Percentiles rank a stretch among this genome's conserved stretches.
These are phyloP conservation scores for Talaromyces trachyspermus DNA, from an alignment of 495 filamentous ascomycete genomes.

Conservation along the genomic window DNA sequence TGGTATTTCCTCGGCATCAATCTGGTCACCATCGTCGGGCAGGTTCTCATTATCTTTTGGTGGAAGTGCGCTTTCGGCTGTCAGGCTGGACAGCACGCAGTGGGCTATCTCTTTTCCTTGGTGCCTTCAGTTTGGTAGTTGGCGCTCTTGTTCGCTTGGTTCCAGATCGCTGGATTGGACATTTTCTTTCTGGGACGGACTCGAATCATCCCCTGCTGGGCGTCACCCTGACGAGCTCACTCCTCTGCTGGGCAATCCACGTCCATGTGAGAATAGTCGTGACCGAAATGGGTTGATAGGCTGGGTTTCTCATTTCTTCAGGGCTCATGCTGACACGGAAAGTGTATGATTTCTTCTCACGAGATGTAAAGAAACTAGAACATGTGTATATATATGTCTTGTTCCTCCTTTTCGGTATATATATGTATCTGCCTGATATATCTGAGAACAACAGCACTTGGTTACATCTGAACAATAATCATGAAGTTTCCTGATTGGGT, in stretches of 20 bases:
- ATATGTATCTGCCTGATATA: no score
- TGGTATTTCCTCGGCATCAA: constrained; percentile 82
- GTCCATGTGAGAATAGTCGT: not conserved
- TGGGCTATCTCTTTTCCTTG: constrained; percentile 73
- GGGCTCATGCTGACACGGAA: not conserved
- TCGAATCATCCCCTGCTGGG: no score
- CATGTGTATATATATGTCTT: not conserved
- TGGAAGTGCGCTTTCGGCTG: constrained; percentile 64
- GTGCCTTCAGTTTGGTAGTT: constrained; percentile 63
- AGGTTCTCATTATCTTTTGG: constrained; percentile 77
- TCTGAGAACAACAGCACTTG: no score
- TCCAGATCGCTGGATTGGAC: constrained; percentile 44
- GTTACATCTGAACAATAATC: no score
- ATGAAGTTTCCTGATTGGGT: no score
- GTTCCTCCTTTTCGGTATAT: not conserved
- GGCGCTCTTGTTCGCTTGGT: constrained; percentile 64
- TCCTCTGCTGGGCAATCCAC: not conserved
- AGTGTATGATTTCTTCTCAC: not conserved
- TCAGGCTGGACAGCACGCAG: constrained; percentile 60
- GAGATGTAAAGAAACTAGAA: not conserved
- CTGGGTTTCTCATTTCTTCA: not conserved
- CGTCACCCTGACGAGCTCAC: not conserved
- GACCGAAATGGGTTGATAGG: not conserved
- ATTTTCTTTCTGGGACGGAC: no score
- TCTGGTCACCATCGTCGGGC: constrained; percentile 67